Evolutionary conservation across 306 rosid genomes (phyloP).

Genomic region (Gastrolobium villosum): DNA sequence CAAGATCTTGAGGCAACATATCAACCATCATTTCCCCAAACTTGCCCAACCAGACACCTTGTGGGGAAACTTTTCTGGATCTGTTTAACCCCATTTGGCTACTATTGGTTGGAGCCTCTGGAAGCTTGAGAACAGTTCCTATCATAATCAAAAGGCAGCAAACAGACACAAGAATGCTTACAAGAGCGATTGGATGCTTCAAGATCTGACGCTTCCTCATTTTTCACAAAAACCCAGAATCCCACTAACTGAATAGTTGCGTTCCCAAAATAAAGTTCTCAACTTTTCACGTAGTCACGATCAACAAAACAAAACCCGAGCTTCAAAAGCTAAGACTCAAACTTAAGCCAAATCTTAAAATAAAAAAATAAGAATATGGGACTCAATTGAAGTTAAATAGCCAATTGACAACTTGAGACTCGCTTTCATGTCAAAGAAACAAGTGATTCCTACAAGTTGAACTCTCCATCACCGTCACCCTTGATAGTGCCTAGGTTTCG

Average conservation of each 20-base stretch:
- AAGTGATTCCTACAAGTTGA: neutral
- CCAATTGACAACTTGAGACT: neutral
- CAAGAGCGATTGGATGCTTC: conserved; percentile 64
- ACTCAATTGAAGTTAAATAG: neutral
- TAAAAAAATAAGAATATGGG: neutral
- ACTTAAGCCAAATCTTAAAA: neutral
- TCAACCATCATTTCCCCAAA: conserved; percentile 85
- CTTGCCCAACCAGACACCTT: conserved; percentile 49
- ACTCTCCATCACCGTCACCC: neutral
- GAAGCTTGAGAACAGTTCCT: conserved; percentile 68
- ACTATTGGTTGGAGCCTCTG: conserved; percentile 53
- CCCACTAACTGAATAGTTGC: neutral
- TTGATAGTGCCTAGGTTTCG: neutral
- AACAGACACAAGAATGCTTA: conserved; percentile 57
- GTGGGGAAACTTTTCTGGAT: conserved; percentile 43
- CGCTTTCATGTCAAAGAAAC: neutral
- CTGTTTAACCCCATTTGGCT: conserved; percentile 46
- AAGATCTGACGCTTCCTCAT: conserved; percentile 59
- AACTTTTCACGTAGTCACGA: conserved; percentile 13
- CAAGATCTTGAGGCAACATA: conserved; percentile 87
- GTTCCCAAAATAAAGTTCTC: conserved; percentile 5
- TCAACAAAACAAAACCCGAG: neutral
- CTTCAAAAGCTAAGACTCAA: neutral
- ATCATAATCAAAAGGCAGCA: conserved; percentile 58
- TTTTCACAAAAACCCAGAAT: conserved; percentile 2